These are phyloP conservation scores for Ceratocystis lukuohia DNA, from an alignment of 2,329 filamentous ascomycete genomes.

Conservation along the genomic window DNA sequence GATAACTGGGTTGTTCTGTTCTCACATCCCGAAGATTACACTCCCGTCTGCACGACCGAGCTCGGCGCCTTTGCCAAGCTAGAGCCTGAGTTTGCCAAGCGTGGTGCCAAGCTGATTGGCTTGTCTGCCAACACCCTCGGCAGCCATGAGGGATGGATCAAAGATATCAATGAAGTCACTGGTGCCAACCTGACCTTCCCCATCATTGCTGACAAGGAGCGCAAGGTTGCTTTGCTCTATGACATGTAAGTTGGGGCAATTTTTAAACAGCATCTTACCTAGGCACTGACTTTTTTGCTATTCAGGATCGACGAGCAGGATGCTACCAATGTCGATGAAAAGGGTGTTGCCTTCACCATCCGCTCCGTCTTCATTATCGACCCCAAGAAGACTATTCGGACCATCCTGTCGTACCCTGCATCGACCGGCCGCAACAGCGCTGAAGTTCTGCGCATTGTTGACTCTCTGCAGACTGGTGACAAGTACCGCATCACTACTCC, in stretches of 20 bases:
- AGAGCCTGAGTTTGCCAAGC: slow-evolving; percentile 73
- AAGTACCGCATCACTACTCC: slow-evolving; percentile 80
- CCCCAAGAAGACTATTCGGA: slow-evolving; percentile 82
- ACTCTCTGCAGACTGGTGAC: slow-evolving; percentile 71
- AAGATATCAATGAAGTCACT: slow-evolving; percentile 71
- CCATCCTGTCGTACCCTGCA: slow-evolving; percentile 85
- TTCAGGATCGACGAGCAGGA: slow-evolving; percentile 63
- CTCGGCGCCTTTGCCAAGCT: slow-evolving; percentile 86
- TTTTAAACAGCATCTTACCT: background rate
- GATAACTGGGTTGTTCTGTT: slow-evolving; percentile 72
- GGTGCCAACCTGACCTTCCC: slow-evolving; percentile 59
- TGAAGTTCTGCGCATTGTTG: slow-evolving; percentile 65
- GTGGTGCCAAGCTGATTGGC: slow-evolving; percentile 82
- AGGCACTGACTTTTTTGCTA: background rate
- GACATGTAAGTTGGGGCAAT: slow-evolving; percentile 50
- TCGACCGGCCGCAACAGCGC: slow-evolving; percentile 74
- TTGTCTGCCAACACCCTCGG: slow-evolving; percentile 75
- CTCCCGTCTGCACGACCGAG: slow-evolving; percentile 90
- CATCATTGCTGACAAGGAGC: slow-evolving; percentile 68
- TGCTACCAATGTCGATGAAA: slow-evolving; percentile 64
- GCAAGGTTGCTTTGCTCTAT: slow-evolving; percentile 61
- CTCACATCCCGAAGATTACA: slow-evolving; percentile 82
- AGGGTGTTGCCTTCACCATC: slow-evolving; percentile 85
- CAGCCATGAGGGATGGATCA: slow-evolving; percentile 79
- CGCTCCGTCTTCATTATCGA: slow-evolving; percentile 92